Evolutionary conservation across 2,329 filamentous ascomycete genomes (phyloP), one percentile per base, ranked within the genome.

Genomic region (Gnomoniopsis sp.): DNA sequence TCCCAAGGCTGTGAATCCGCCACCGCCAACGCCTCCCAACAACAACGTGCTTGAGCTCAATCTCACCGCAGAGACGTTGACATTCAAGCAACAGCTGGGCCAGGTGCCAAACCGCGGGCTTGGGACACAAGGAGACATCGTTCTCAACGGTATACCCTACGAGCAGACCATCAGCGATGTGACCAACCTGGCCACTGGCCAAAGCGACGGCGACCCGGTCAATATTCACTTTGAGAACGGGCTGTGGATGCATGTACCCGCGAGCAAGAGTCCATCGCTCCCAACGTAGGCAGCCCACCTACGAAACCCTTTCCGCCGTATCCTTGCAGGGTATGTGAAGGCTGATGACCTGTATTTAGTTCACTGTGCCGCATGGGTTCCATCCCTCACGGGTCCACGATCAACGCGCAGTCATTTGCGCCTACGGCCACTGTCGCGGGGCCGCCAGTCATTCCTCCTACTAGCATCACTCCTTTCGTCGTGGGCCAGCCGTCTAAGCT

Each of bases 321-420:
- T n/a, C n/a, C n/a, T n/a, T n/a, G n/a, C n/a, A n/a, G n/a, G n/a
- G n/a, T n/a, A n/a, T n/a, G n/a, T n/a, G n/a, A n/a, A n/a, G n/a
- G n/a, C n/a, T n/a, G n/a, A n/a, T n/a, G n/a, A n/a, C n/a, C n/a
- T n/a, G n/a, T n/a, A n/a, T n/a, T n/a, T n/a, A n/a, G n/a, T n/a
- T n/a, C 70, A 0, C 63, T 72, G 2, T 61, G 63, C 1, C 74
- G 75, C 23, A 75, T 78, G 73, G 75, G 66, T 3, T 73, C 72
- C 2, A 77, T 76, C 26, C 75, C 75, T 1, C 74, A 78, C 54
- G 75, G 74, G 22, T 76, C 74, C 0, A 75, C 73, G 7, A 76
- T 78, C 67, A 77, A 77, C 41, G 71, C 72, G 1, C 74, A 76
- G 61, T 62, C 67, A 19, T 64, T 72, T 11, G 59, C 58, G 8